A percentile compares a stretch with the other conserved stretches of the same genome.
These are phyloP conservation scores for Cichorium intybus DNA, from an alignment of 140 eudicot genomes.

Conservation along the genomic window DNA sequence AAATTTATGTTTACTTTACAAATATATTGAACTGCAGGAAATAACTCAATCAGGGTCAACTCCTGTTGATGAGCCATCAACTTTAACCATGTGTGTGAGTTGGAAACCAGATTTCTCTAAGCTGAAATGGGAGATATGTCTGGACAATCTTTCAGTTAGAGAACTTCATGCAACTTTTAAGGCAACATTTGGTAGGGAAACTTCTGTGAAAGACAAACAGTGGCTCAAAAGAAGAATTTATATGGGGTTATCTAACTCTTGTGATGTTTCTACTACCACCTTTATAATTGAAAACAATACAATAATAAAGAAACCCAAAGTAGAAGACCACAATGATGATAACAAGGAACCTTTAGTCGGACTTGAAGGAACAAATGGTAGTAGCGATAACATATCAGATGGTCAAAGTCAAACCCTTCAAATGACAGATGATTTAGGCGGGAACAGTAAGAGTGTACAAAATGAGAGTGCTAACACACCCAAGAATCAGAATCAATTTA, in stretches of 20 bases:
- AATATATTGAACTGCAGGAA: constrained; percentile 42
- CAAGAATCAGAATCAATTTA: constrained; percentile 34
- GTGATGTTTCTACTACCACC: constrained; percentile 76
- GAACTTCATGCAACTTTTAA: constrained; percentile 94
- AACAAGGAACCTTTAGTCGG: constrained; percentile 32
- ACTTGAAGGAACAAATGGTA: constrained; percentile 34
- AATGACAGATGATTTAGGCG: constrained; percentile 31
- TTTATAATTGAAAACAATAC: constrained; percentile 52
- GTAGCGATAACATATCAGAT: constrained; percentile 25
- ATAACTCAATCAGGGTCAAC: constrained; percentile 25
- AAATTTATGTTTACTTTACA: too few species aligned
- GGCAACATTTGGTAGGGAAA: constrained; percentile 94
- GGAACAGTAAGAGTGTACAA: constrained; percentile 27
- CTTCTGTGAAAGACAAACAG: constrained; percentile 92
- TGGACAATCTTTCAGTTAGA: constrained; percentile 76
- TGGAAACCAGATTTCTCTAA: constrained; percentile 77
- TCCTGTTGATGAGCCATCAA: constrained; percentile 32
- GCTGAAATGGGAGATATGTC: constrained; percentile 68
- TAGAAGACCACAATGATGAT: constrained; percentile 24
- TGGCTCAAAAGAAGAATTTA: constrained; percentile 96
- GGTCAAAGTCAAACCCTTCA: constrained; percentile 21
- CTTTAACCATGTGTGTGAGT: constrained; percentile 34
- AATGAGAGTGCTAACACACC: constrained; percentile 27
- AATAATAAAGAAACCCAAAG: constrained; percentile 54
- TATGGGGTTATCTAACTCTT: constrained; percentile 87